Evolutionary conservation across 2,329 filamentous ascomycete species (phyloP), one percentile per base, ranked within the genome.

Genomic region (Penicillium sclerotigenum): DNA sequence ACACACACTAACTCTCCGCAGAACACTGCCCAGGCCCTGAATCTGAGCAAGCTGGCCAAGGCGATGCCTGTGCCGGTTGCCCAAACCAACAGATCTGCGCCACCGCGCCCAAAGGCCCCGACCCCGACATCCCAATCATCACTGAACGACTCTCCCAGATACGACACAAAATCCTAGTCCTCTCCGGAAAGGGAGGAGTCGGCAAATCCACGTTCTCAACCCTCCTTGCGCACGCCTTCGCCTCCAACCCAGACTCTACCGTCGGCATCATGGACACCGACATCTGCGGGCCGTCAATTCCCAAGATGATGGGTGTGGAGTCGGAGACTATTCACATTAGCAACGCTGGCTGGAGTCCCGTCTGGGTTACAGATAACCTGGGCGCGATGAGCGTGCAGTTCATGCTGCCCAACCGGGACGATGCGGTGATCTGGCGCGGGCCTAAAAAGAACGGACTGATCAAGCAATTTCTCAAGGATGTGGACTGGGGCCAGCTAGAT

Each of bases 381-480:
- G 90, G 88, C 1, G 91, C 96, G 48, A 97, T 99, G 93, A 94
- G 89, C 68, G 91, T 99, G 62, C 94, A 99, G 74, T 99, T 99
- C 72, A 96, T 99, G 91, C 80, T 99, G 43, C 94, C 94, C 0
- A 91, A 90, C 68, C 83, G 90, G 45, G 93, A 99, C 73, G 92
- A 96, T 70, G 94, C 94, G 4, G 87, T 99, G 38, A 99, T 99
- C 64, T 99, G 94, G 94, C 84, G 94, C 48, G 94, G 94, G 0
- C 89, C 94, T 3, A 99, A 99, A 83, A 99, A 99, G 83, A 99
- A 97, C 68, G 94, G 94, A 0, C 77, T 99, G 55, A 97, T 99
- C 71, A 99, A 99, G 79, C 90, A 95, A 73, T 99, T 99, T 66
- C 77, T 99, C 49, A 97, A 96, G 79, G 95, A 99, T 69, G 94